Base-by-base conservation (phyloP, 371 early-diverging fungal species). In the Thermomucor indicae-seudaticae region DNA sequence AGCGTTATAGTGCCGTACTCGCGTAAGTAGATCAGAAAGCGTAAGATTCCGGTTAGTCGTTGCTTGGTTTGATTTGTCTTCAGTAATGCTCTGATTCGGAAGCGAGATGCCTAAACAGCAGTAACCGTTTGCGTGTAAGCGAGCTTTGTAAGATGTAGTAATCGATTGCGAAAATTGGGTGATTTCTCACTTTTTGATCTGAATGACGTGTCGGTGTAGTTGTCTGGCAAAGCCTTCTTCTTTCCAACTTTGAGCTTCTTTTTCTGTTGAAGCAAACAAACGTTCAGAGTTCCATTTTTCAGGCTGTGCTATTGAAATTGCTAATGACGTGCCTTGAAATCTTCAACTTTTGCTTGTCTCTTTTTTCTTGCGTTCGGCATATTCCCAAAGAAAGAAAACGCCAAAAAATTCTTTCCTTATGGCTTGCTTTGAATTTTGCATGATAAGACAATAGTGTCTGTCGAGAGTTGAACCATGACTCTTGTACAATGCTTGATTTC, bases 241-340 rank as follows among this genome's bases (percentile, higher is more conserved):
- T 92, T 89, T 41, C 96, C 96, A 34, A 95, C 85, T 64, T 95
- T 95, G 31, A 95, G 80, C 68, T 89, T 92, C 56, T 85, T 83
- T 88, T 95, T 94, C 87, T 88, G 70, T 43, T 31, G 22, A 16
- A 5, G 22, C n/a, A 14, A 42, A 35, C 20, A 31, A 12, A 11
- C 27, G 30, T 32, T 29, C 12, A 11, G 47, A 37, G 29, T 29
- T 19, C n/a, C 14, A 16, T 12, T 14, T 48, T 37, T 1, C 14
- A 35, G 20, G 22, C n/a, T 29, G 10, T n/a, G 11, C 17, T 27
- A 8, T 7, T 24, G 12, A 25, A 25, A 35, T 10, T 38, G 40
- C 35, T 17, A 51, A 37, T n/a, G n/a, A 47, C 34, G 17, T 58
- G 79, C 86, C 72, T 90, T 79, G 59, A 91, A 91, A 69, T 92